Evolutionary conservation across 164 flowering plant species (phyloP), one percentile per base, ranked within the genome.

Genomic region (Kingdonia uniflora): DNA sequence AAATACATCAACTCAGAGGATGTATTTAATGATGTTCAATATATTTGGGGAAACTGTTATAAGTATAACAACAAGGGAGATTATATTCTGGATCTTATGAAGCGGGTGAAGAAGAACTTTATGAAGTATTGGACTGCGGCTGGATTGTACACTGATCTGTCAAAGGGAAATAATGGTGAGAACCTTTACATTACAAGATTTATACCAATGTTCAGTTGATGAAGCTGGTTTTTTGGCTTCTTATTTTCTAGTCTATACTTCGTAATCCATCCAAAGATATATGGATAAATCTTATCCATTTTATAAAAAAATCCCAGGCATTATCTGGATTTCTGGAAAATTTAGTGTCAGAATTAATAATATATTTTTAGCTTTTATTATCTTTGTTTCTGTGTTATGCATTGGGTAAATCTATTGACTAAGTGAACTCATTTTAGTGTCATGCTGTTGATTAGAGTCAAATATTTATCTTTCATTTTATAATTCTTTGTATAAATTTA

Each of bases 41-140:
- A 70, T 70, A 94, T 94, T 33, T 94, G 99, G 99, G 81, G 73
- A 25, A 94, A 94, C 68, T 94, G 99, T 65, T 76, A 64, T 55
- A 83, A 75, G 70, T 89, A 94, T 63, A 86, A 94, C 73, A 94
- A 79, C 54, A 86, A 94, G 70, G 99, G 97, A 56, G 96, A 89
- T 61, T 89, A 81, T 62, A 80, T 89, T 41, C 45, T 94, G 63
- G 95, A 89, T 47, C 86, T 94, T 39, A 85, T 94, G 99, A 86
- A 76, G 60, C 77, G 92, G 50, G 97, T 94, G 52, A 94, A 89
- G 71, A 94, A 89, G 70, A 81, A 79, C 62, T 94, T 89, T 61
- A 64, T 67, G 48, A 94, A 94, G 75, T 82, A 79, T 51, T 94
- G 99, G 99, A 49, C 71, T 25, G 76, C 89, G 19, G 86, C 95